Percentiles rank a stretch among this genome's conserved stretches.
Conservation (phyloP, 1,284 basidiomycete species). For the Paramarasmius palmivorus region DNA sequence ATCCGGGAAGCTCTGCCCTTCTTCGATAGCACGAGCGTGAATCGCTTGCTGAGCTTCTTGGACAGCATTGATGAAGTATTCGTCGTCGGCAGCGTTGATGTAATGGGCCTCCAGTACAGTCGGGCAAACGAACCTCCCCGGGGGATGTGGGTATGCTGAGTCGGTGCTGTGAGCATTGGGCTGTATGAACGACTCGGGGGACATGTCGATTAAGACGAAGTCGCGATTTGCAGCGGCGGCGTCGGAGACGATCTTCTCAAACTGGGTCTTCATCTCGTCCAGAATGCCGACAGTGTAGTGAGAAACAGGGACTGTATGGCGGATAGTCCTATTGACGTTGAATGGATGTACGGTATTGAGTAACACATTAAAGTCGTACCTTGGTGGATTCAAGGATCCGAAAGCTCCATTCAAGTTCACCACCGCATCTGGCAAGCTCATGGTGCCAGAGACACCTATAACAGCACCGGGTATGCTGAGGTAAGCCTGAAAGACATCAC, state of each 20-base stretch:
- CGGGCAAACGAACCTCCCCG: not conserved
- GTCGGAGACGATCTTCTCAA: not conserved
- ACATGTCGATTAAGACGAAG: not conserved
- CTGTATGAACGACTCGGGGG: not conserved
- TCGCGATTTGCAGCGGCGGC: not conserved
- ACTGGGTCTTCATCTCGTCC: not conserved
- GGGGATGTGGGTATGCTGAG: not conserved
- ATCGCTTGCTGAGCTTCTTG: not conserved
- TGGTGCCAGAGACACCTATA: not conserved
- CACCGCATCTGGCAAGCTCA: too few species aligned
- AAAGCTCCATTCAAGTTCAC: too few species aligned
- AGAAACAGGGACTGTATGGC: not conserved
- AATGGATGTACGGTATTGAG: too few species aligned
- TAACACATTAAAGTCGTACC: too few species aligned
- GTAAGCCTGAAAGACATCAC: too few species aligned
- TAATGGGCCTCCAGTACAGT: not conserved
- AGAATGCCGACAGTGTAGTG: not conserved
- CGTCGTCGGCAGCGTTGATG: not conserved
- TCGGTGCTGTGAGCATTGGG: not conserved
- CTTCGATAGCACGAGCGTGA: not conserved
- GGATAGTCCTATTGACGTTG: not conserved
- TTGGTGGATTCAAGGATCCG: too few species aligned
- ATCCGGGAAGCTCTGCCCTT: not conserved
- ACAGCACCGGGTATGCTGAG: not conserved
- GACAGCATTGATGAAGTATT: not conserved